phyloP scores from a whole-genome alignment of 1,139 yeast species.

The Pichia terricola region DNA sequence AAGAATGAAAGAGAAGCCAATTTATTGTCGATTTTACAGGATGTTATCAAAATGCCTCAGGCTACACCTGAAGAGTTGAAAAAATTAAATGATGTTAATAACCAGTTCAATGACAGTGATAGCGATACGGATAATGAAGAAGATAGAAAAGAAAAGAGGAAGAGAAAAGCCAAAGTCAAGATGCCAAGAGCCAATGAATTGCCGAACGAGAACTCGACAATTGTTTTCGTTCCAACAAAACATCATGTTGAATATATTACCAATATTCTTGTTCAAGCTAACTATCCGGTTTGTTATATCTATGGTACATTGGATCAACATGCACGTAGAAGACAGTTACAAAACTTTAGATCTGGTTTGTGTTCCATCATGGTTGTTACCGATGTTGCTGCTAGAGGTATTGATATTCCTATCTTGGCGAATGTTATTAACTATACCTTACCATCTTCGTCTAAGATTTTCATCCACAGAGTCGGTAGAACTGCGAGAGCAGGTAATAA shows the following conservation, averaged over 20 bases:
- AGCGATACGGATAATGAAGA: conserved; percentile 37
- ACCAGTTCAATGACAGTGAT: conserved; percentile 36
- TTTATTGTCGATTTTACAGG: conserved; percentile 63
- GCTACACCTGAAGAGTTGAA: conserved; percentile 60
- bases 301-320: conserved; percentile 93
- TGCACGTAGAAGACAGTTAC: conserved; percentile 84
- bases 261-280: conserved; percentile 58
- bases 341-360: conserved; percentile 75
- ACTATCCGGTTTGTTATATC: conserved; percentile 73
- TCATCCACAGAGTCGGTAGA: conserved; percentile 96
- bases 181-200: conserved; percentile 72
- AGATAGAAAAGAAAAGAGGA: conserved; percentile 14
- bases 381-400: conserved; percentile 99
- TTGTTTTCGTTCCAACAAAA: conserved; percentile 90
- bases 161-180: conserved; percentile 35
- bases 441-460: conserved; percentile 88
- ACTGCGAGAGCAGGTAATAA: conserved; percentile 98
- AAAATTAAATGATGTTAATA: conserved; percentile 39
- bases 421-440: conserved; percentile 85
- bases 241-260: conserved; percentile 94
- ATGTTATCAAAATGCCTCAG: conserved; percentile 74
- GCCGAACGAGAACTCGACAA: conserved; percentile 80
- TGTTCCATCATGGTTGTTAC: conserved; percentile 85
- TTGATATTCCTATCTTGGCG: conserved; percentile 93
- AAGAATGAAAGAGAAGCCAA: conserved; percentile 88